phyloP scores from a whole-genome alignment of 1,139 yeast species.

The Magnusiomyces sp. region DNA sequence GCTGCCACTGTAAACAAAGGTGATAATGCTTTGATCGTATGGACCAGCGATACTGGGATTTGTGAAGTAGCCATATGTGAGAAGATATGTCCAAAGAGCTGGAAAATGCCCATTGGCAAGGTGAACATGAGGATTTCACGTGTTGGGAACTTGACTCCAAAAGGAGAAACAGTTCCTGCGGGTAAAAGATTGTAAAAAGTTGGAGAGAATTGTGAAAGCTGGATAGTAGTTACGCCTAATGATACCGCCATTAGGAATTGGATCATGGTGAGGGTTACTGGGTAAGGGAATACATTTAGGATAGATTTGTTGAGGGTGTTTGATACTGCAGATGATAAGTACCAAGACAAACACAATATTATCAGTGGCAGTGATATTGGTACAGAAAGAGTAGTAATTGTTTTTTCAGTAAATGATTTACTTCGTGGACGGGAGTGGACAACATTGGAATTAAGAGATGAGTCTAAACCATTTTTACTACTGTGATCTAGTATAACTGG shows the following conservation, averaged over 20 bases:
- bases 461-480: neutral
- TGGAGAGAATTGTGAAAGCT: constrained; percentile 20
- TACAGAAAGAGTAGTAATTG: constrained; percentile 30
- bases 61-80: constrained; percentile 82
- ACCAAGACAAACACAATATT: constrained; percentile 63
- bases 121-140: constrained; percentile 53
- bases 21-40: constrained; percentile 82
- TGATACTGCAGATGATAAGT: constrained; percentile 69
- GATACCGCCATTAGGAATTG: constrained; percentile 70
- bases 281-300: constrained; percentile 58
- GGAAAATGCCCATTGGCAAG: constrained; percentile 89
- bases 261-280: constrained; percentile 75
- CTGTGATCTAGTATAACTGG: no score
- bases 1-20: constrained; percentile 83
- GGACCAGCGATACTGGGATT: constrained; percentile 86
- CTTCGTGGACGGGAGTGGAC: neutral
- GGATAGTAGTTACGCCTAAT: constrained; percentile 40
- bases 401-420: constrained; percentile 19
- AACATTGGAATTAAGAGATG: neutral
- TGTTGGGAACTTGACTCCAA: constrained; percentile 41
- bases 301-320: constrained; percentile 75
- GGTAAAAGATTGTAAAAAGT: constrained; percentile 23
- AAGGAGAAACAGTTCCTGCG: constrained; percentile 25
- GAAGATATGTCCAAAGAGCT: constrained; percentile 81
- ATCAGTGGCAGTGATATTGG: constrained; percentile 35